Evolutionary conservation across 208 protist species (phyloP).

Genomic region (Wallacemonas sp.): DNA sequence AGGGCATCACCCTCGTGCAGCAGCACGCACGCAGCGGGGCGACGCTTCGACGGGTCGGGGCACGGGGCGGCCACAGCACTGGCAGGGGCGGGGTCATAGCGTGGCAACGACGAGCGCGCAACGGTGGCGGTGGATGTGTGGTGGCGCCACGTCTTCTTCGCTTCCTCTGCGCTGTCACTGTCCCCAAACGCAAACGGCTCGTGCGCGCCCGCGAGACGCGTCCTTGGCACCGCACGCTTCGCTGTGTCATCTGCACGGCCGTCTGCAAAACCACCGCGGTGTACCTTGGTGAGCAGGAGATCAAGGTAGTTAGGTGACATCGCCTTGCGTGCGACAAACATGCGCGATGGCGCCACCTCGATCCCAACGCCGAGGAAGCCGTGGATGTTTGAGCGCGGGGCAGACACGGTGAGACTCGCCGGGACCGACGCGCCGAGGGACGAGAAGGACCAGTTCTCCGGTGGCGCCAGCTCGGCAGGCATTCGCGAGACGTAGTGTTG

Average conservation of each 20-base stretch:
- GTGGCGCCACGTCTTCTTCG: background rate
- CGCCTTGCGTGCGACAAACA: conserved; percentile 49
- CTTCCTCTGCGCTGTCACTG: background rate
- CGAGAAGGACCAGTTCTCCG: conserved; percentile 9
- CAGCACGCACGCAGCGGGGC: conserved; percentile 34
- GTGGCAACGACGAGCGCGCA: background rate
- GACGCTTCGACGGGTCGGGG: conserved; percentile 10
- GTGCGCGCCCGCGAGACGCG: background rate
- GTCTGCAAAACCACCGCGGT: background rate
- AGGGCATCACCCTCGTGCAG: conserved; percentile 63
- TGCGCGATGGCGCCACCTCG: conserved; percentile 63
- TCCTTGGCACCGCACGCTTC: background rate
- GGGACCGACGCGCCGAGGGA: background rate
- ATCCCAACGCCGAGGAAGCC: conserved; percentile 58
- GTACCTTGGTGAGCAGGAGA: background rate
- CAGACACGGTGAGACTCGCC: background rate
- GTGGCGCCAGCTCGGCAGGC: conserved; percentile 5
- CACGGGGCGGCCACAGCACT: background rate
- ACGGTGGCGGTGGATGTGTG: background rate
- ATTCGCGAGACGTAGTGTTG: conserved; percentile 8
- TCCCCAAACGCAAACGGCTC: conserved; percentile 17
- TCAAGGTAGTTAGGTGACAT: conserved; percentile 40
- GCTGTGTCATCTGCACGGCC: background rate
- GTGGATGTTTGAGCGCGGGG: conserved; percentile 4
- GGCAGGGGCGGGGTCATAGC: conserved; percentile 16